Evolutionary conservation across 2,329 filamentous ascomycete species (phyloP).

Genomic region (Pseudogymnoascus sp.): DNA sequence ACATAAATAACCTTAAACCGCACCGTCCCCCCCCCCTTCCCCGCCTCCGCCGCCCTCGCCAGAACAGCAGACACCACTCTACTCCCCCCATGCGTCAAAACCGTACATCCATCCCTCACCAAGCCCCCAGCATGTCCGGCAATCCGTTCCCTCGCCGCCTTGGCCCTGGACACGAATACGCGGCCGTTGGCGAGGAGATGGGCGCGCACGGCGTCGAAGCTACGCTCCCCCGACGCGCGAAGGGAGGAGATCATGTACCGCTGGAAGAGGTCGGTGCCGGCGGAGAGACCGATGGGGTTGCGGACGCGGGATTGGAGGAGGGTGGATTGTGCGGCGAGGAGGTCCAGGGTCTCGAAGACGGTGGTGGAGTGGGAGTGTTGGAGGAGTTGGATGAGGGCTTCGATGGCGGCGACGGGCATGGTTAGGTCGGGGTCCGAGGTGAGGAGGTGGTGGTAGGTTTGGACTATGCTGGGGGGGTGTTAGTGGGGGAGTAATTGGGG

Average conservation of each 20-base stretch:
- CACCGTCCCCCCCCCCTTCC: constrained; percentile 44
- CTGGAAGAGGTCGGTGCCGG: constrained; percentile 92
- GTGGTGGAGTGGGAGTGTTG: constrained; percentile 73
- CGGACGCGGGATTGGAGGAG: constrained; percentile 70
- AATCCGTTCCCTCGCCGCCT: constrained; percentile 76
- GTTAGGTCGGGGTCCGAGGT: constrained; percentile 72
- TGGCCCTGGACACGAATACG: constrained; percentile 79
- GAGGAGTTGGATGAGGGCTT: constrained; percentile 81
- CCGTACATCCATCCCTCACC: constrained; percentile 66
- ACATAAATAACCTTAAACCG: constrained; percentile 82
- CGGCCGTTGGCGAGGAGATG: constrained; percentile 81
- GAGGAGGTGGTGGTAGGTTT: constrained; percentile 57
- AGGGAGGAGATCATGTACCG: constrained; percentile 78
- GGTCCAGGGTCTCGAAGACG: constrained; percentile 86
- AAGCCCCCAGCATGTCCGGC: constrained; percentile 71
- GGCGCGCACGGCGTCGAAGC: constrained; percentile 74
- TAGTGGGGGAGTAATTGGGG: background rate
- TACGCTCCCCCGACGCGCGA: constrained; percentile 42
- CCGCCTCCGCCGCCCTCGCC: constrained; percentile 61
- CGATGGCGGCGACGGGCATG: constrained; percentile 91
- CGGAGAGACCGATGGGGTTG: constrained; percentile 86
- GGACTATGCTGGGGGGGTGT: constrained; percentile 41
- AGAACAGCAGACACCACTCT: constrained; percentile 75
- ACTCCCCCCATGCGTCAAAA: constrained; percentile 87
- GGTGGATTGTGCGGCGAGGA: constrained; percentile 68